Percentiles rank a stretch among this genome's conserved stretches.
phyloP scores from a whole-genome alignment of 2,329 filamentous ascomycete species.

The Dothistroma septosporum region DNA sequence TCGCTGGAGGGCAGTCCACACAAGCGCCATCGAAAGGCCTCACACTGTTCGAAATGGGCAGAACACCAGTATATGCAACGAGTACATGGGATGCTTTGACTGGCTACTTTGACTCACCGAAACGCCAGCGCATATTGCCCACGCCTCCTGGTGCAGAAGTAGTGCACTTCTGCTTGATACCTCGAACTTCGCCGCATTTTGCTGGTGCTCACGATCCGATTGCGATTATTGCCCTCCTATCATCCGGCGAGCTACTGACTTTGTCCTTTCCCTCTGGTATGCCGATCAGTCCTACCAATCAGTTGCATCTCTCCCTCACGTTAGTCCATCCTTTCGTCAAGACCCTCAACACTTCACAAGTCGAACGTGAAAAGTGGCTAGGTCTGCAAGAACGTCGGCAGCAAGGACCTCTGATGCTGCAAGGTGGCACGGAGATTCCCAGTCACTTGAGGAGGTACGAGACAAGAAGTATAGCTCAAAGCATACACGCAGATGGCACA shows the following conservation, averaged over 20 bases:
- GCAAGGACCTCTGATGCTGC: conserved; percentile 71
- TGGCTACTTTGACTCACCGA: conserved; percentile 73
- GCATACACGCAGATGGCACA: conserved; percentile 84
- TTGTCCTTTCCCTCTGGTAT: conserved; percentile 89
- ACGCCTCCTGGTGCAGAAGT: conserved; percentile 75
- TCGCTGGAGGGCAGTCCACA: conserved; percentile 73
- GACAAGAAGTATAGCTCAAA: conserved; percentile 76
- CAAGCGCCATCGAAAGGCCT: conserved; percentile 69
- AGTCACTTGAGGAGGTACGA: conserved; percentile 73
- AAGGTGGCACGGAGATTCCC: conserved; percentile 70
- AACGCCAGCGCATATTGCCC: conserved; percentile 64
- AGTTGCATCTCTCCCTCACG: conserved; percentile 80
- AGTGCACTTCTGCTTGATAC: conserved; percentile 76
- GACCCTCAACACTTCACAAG: conserved; percentile 63
- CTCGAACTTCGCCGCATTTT: conserved; percentile 78
- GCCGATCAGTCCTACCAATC: conserved; percentile 86
- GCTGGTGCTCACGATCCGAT: conserved; percentile 85
- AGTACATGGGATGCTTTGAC: conserved; percentile 81
- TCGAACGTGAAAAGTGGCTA: conserved; percentile 80
- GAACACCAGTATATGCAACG: conserved; percentile 85
- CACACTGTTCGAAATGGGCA: conserved; percentile 83
- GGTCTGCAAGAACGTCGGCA: conserved; percentile 81
- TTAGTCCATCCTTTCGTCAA: conserved; percentile 88
- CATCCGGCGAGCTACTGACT: conserved; percentile 83
- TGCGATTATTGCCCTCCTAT: conserved; percentile 71